phyloP scores from a whole-genome alignment of 164 flowering plant species.

The Tinospora cordifolia region DNA sequence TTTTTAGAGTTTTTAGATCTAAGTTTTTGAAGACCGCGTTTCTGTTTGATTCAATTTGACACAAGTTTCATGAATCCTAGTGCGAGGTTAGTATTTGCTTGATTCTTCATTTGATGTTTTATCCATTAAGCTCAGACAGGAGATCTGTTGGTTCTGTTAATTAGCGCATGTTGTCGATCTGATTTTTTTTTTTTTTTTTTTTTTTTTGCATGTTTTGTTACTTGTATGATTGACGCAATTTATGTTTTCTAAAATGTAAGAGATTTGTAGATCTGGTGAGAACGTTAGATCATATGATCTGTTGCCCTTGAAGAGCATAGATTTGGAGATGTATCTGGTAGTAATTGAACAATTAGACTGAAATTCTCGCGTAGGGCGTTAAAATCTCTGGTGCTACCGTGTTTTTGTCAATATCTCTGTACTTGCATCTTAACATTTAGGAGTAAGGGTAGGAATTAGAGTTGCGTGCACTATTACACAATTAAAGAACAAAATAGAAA shows the following conservation, averaged over 20 bases:
- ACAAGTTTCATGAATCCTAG: neutral
- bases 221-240: neutral
- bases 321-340: neutral
- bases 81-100: neutral
- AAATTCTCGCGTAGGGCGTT: too few species aligned
- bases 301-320: neutral
- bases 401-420: too few species aligned
- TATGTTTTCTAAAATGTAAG: neutral
- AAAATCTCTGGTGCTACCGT: too few species aligned
- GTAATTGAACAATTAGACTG: neutral
- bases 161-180: neutral
- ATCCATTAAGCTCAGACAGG: neutral
- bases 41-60: neutral
- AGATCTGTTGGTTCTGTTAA: neutral
- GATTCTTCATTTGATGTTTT: neutral
- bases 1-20: neutral
- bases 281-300: neutral
- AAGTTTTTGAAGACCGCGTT: neutral
- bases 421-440: too few species aligned
- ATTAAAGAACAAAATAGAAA: too few species aligned
- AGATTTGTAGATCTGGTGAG: neutral
- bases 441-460: too few species aligned
- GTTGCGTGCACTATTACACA: too few species aligned
- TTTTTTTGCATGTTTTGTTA: neutral
- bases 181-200: too few species aligned